phyloP scores from a whole-genome alignment of 345 rosid species.

The Eucalyptus brandiana region DNA sequence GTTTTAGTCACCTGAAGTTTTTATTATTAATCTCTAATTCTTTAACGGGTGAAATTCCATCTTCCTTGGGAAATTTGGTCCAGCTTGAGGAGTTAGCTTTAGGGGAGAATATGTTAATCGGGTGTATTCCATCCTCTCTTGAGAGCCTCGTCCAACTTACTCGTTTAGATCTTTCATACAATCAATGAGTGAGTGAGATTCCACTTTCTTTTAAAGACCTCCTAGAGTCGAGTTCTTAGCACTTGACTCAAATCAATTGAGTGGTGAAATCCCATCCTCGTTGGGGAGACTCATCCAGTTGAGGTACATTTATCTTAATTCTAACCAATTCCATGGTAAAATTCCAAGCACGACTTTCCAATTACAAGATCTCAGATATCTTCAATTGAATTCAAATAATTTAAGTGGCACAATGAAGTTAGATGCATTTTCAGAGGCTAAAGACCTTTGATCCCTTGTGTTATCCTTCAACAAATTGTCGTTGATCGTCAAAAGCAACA shows the following conservation, averaged over 20 bases:
- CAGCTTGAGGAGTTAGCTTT: background rate
- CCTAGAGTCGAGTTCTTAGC: background rate
- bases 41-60: background rate
- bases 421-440: background rate
- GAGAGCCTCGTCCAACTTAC: background rate
- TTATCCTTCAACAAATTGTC: background rate
- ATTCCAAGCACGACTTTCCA: background rate
- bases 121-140: background rate
- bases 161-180: background rate
- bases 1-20: background rate
- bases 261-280: background rate
- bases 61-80: background rate
- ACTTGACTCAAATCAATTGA: background rate
- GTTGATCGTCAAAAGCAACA: background rate
- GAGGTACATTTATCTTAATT: background rate
- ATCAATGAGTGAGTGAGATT: background rate
- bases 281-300: background rate
- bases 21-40: background rate
- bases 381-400: background rate
- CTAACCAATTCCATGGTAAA: background rate
- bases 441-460: fast-evolving
- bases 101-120: background rate
- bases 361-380: background rate
- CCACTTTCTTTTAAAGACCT: background rate
- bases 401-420: background rate